Percentiles rank a stretch among this genome's conserved stretches.
Evolutionary conservation across 805 yeast genomes (phyloP).

Genomic region (Kodamaea fukazawae): DNA sequence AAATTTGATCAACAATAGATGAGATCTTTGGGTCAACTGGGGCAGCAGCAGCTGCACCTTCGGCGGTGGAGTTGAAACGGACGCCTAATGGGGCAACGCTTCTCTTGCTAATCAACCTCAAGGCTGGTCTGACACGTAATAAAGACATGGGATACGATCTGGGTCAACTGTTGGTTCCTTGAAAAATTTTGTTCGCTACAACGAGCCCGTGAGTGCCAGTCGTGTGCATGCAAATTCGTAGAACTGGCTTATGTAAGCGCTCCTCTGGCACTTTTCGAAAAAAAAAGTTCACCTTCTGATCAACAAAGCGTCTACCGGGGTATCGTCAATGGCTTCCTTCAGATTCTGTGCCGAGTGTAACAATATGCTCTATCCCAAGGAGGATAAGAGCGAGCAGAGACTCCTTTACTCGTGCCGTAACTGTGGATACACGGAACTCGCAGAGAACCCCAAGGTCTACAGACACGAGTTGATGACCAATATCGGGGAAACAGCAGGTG

Average conservation of each 20-base stretch:
- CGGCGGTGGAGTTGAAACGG: constrained; percentile 48
- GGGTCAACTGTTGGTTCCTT: constrained; percentile 1
- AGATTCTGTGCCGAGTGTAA: constrained; percentile 96
- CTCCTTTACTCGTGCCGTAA: constrained; percentile 90
- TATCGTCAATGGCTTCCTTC: constrained; percentile 90
- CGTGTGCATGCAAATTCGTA: too few species aligned
- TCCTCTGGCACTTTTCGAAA: too few species aligned
- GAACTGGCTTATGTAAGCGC: too few species aligned
- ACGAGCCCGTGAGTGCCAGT: too few species aligned
- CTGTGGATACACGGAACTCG: constrained; percentile 89
- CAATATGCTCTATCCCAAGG: constrained; percentile 97
- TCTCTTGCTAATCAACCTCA: constrained; percentile 32
- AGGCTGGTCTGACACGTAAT: constrained; percentile 40
- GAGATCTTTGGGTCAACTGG: constrained; percentile 86
- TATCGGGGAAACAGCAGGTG: constrained; percentile 95
- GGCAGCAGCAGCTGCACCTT: constrained; percentile 36
- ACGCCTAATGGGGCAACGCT: constrained; percentile 19
- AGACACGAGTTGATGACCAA: constrained; percentile 90
- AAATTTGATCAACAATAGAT: constrained; percentile 84
- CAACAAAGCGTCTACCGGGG: too few species aligned
- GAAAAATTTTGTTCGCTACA: constrained; percentile 6
- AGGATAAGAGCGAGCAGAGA: constrained; percentile 76
- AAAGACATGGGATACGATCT: constrained; percentile 18
- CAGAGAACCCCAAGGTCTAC: constrained; percentile 82
- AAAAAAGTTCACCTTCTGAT: too few species aligned